phyloP scores from a whole-genome alignment of 2,329 filamentous ascomycete genomes.

The Teratosphaeria gauchensis region DNA sequence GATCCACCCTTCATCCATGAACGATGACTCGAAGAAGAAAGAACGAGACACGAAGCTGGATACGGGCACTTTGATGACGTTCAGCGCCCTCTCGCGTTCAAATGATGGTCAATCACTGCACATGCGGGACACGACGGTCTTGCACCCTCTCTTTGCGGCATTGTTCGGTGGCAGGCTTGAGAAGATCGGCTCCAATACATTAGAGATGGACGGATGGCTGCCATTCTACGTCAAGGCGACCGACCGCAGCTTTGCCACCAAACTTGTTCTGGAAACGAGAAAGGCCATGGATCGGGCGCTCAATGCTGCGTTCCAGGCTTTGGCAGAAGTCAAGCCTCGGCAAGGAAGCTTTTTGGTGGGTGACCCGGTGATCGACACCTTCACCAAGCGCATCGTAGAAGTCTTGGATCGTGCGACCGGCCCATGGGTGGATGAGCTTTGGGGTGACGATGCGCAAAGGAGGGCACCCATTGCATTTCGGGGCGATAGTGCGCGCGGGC shows the following conservation, averaged over 20 bases:
- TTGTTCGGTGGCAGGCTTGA: constrained; percentile 24
- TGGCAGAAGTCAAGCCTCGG: constrained; percentile 4
- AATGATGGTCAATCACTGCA: constrained; percentile 9
- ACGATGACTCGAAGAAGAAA: constrained; percentile 6
- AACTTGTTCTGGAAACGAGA: constrained; percentile 26
- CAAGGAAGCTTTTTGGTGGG: constrained; percentile 5
- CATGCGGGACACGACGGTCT: constrained; percentile 19
- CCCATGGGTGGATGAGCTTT: not conserved
- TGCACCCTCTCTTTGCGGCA: constrained; percentile 18
- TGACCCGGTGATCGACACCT: constrained; percentile 12
- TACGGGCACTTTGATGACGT: constrained; percentile 9
- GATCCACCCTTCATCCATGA: constrained; percentile 22
- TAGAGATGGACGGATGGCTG: constrained; percentile 30
- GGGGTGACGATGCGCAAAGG: not conserved
- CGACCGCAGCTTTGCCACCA: constrained; percentile 12
- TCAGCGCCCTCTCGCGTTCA: constrained; percentile 2
- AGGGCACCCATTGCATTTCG: not conserved
- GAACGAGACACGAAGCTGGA: constrained; percentile 8
- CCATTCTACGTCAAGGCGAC: constrained; percentile 19
- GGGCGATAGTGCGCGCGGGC: not conserved
- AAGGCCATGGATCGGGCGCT: constrained; percentile 26
- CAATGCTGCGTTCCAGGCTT: constrained; percentile 16
- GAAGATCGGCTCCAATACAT: constrained; percentile 9
- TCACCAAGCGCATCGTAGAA: constrained; percentile 12
- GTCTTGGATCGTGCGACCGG: constrained; percentile 9